Conservation (phyloP, 371 early-diverging fungal genomes). For the Dichotomocladium elegans region DNA sequence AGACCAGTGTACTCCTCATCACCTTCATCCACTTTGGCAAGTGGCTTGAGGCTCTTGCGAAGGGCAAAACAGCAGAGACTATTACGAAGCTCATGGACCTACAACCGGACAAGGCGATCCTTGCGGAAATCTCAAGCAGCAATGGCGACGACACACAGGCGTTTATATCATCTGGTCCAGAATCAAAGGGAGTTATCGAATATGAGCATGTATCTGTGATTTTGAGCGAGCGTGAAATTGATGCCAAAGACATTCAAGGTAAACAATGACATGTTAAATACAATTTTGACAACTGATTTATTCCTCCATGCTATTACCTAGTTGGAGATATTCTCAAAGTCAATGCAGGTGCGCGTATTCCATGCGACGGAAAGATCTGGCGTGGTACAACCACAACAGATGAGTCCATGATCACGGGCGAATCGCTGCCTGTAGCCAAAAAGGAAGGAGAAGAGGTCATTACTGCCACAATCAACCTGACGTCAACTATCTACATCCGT, state of each 20-base stretch:
- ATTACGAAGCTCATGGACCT: slow-evolving; percentile 67
- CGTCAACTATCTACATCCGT: slow-evolving; percentile 53
- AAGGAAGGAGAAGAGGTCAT: slow-evolving; percentile 48
- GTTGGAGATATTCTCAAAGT: slow-evolving; percentile 64
- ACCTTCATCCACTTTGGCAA: slow-evolving; percentile 68
- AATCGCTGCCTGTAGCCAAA: slow-evolving; percentile 70
- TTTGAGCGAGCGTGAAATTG: slow-evolving; percentile 31
- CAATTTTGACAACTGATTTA: not conserved
- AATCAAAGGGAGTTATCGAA: slow-evolving; percentile 1
- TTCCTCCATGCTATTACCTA: slow-evolving; percentile 3
- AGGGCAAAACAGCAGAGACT: slow-evolving; percentile 67
- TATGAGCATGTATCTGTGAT: slow-evolving; percentile 10
- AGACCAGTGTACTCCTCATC: slow-evolving; percentile 64
- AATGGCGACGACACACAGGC: not conserved
- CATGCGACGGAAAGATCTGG: slow-evolving; percentile 67
- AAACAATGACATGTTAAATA: slow-evolving; percentile 4
- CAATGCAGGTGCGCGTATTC: slow-evolving; percentile 64
- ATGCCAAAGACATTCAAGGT: slow-evolving; percentile 47
- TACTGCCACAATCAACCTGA: slow-evolving; percentile 58
- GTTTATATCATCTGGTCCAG: not conserved
- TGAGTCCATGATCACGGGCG: slow-evolving; percentile 85
- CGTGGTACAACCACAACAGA: slow-evolving; percentile 60
- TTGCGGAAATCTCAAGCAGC: slow-evolving; percentile 22
- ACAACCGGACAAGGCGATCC: slow-evolving; percentile 60
- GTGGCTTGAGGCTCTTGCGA: slow-evolving; percentile 68